Conservation (phyloP, 2,329 filamentous ascomycete species). For the Colletotrichum spinosum region DNA sequence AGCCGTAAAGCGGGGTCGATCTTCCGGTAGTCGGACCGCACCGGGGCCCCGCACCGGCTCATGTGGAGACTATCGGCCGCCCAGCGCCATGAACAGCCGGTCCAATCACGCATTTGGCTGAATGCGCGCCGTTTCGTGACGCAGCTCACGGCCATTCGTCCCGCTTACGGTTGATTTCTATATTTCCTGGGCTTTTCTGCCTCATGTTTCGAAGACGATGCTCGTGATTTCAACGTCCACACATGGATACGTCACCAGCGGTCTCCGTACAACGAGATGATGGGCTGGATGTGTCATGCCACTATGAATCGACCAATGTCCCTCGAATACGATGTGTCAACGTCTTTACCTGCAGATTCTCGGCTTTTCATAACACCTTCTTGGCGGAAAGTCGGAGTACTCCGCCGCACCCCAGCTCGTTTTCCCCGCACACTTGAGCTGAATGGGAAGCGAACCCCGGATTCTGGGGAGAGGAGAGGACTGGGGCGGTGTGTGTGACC, state of each 20-base stretch:
- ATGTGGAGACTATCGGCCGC: neutral
- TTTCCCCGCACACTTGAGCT: conserved; percentile 25
- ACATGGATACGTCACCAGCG: too few relatives aligned
- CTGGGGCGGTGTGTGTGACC: conserved; percentile 8
- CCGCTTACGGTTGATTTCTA: neutral
- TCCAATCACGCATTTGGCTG: conserved; percentile 19
- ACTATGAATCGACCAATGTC: neutral
- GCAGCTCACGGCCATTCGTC: conserved; percentile 7
- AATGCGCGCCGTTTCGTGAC: conserved; percentile 3
- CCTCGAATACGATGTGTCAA: too few relatives aligned
- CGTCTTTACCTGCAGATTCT: neutral
- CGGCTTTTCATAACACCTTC: neutral
- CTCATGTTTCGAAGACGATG: too few relatives aligned
- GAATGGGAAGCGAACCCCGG: conserved; percentile 16
- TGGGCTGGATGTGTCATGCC: neutral
- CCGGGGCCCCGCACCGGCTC: neutral
- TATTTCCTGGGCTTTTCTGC: neutral
- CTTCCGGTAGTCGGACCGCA: neutral
- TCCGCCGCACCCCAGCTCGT: conserved; percentile 26
- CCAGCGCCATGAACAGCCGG: neutral
- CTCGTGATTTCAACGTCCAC: too few relatives aligned
- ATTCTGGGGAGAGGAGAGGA: conserved; percentile 9
- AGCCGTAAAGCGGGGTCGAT: conserved; percentile 12
- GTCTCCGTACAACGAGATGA: neutral
- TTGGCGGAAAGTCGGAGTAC: conserved; percentile 13